Conservation (phyloP, 1,139 yeast genomes). For the Geotrichum carabidarum region DNA sequence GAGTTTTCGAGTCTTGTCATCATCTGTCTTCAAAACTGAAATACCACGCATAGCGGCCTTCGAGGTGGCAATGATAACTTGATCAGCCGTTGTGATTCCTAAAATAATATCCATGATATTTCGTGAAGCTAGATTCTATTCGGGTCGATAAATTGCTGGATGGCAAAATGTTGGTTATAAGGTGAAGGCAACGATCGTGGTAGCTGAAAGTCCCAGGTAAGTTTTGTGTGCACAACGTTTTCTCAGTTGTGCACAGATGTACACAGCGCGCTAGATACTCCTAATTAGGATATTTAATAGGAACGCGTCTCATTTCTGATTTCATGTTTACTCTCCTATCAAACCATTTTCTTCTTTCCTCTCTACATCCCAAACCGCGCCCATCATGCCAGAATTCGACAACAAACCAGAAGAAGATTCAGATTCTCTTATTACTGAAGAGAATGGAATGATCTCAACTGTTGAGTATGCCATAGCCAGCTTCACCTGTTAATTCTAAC, state of each 20-base stretch:
- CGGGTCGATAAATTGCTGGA: not conserved
- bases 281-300: slow-evolving; percentile 7
- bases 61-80: slow-evolving; percentile 84
- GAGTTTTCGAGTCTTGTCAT: slow-evolving; percentile 78
- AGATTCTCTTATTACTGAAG: not conserved
- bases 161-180: not conserved
- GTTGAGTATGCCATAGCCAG: slow-evolving; percentile 1
- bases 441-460: not conserved
- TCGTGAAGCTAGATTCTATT: slow-evolving; percentile 4
- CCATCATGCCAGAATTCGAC: slow-evolving; percentile 8
- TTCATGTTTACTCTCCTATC: not conserved
- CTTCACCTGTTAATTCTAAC: not conserved
- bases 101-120: slow-evolving; percentile 74
- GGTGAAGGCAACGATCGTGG: slow-evolving; percentile 6
- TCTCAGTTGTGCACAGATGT: slow-evolving; percentile 5
- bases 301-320: not conserved
- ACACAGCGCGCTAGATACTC: slow-evolving; percentile 4
- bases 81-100: slow-evolving; percentile 77
- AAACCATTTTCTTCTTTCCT: not conserved
- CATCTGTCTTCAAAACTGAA: slow-evolving; percentile 75
- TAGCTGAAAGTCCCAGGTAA: slow-evolving; percentile 12
- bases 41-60: slow-evolving; percentile 94
- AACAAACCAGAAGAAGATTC: not conserved
- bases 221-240: slow-evolving; percentile 10
- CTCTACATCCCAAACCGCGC: not conserved